These are phyloP conservation scores for Lentinus brumalis DNA, from an alignment of 768 basidiomycete species.

Conservation along the genomic window DNA sequence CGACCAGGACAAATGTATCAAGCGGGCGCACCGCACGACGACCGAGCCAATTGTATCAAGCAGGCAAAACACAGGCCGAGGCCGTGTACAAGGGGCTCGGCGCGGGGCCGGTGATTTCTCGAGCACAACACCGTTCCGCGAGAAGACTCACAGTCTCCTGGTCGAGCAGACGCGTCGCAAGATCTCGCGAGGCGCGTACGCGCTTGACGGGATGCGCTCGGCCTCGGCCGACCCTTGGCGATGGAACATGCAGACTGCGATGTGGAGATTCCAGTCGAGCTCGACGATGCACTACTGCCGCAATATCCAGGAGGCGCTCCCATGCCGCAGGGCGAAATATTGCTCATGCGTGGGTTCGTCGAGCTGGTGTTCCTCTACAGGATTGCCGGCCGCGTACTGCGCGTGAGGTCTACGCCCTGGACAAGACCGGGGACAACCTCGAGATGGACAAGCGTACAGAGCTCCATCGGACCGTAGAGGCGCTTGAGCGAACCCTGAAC, in stretches of 20 bases:
- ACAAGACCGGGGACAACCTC: constrained; percentile 71
- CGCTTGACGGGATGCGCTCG: constrained; percentile 88
- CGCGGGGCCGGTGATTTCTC: too few species aligned
- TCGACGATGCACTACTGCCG: constrained; percentile 78
- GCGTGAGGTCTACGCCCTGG: constrained; percentile 78
- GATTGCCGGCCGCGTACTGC: constrained; percentile 80
- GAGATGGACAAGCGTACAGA: constrained; percentile 78
- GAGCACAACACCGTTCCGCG: constrained; percentile 67
- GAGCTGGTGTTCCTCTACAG: constrained; percentile 79
- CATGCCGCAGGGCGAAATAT: constrained; percentile 54
- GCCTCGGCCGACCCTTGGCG: constrained; percentile 85
- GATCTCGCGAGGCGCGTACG: constrained; percentile 95
- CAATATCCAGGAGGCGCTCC: constrained; percentile 71
- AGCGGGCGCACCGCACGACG: too few species aligned
- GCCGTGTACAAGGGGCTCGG: too few species aligned
- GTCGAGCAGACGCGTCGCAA: constrained; percentile 90
- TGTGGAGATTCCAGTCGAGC: constrained; percentile 78
- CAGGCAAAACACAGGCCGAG: too few species aligned
- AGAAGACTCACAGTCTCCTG: constrained; percentile 67
- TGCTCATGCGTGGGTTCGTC: constrained; percentile 82
- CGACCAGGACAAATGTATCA: too few species aligned
- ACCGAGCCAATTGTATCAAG: too few species aligned
- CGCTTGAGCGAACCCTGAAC: constrained; percentile 72
- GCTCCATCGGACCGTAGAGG: constrained; percentile 75
- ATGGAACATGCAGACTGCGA: constrained; percentile 91